Conservation (phyloP, 140 eudicot species). For the Bidens hawaiensis region DNA sequence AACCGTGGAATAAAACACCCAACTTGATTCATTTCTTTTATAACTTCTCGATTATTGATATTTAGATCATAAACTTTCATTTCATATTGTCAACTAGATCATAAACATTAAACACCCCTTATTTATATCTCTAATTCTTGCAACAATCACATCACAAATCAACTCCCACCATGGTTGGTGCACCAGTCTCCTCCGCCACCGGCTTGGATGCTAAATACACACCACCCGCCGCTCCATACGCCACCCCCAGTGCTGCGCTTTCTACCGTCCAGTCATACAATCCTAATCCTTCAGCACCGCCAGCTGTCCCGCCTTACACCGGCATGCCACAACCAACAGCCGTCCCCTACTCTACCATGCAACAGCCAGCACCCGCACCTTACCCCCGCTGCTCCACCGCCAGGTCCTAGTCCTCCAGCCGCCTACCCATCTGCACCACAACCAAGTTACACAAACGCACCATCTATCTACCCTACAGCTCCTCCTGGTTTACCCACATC, state of each 20-base stretch:
- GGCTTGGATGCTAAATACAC: slow-evolving; percentile 33
- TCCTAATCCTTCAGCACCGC: slow-evolving; percentile 37
- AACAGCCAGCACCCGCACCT: slow-evolving; percentile 26
- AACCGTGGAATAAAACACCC: slow-evolving; percentile 7
- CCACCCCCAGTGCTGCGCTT: slow-evolving; percentile 39
- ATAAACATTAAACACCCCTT: neutral
- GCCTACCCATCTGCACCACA: slow-evolving; percentile 14
- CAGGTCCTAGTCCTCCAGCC: neutral
- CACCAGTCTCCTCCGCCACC: slow-evolving; percentile 31
- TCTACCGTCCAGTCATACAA: slow-evolving; percentile 34
- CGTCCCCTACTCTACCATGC: no score
- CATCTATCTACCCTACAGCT: slow-evolving; percentile 28
- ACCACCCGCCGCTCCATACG: slow-evolving; percentile 30
- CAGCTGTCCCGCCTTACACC: slow-evolving; percentile 27
- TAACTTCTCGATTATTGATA: slow-evolving; percentile 1
- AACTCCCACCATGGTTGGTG: slow-evolving; percentile 42
- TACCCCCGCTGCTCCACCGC: slow-evolving; percentile 25
- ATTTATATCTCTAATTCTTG: slow-evolving; percentile 13
- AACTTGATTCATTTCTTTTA: neutral
- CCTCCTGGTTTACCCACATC: slow-evolving; percentile 22
- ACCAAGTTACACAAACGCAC: slow-evolving; percentile 20
- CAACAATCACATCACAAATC: neutral
- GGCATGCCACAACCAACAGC: slow-evolving; percentile 19
- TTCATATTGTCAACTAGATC: slow-evolving; percentile 28
- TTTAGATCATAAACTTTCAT: slow-evolving; percentile 10